Evolutionary conservation across 2,329 filamentous ascomycete species (phyloP), one percentile per base, ranked within the genome.

Genomic region (Pyricularia pennisetigena): DNA sequence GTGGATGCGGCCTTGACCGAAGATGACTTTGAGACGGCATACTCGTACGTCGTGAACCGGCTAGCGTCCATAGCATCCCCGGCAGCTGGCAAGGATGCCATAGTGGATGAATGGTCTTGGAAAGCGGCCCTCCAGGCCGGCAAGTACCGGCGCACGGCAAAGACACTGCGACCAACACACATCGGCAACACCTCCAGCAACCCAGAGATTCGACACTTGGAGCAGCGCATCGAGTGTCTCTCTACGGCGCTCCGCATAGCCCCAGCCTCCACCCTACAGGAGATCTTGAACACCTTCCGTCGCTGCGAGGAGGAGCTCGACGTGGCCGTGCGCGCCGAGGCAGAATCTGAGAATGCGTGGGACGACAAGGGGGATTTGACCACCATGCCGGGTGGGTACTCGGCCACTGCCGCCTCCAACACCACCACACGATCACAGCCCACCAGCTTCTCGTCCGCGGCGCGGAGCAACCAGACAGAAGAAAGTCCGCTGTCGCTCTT

Each of bases 11-110:
- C 92, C 14, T 82, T 95, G 0, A 82, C 83, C 10, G 91, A 94
- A 74, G 88, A 93, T 71, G 92, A 88, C 75, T 95, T 95, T 70
- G 92, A 96, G 75, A 95, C 92, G 0, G 92, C 92, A 12, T 95
- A 94, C 76, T 94, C 91, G 0, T 94, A 92, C 74, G 89, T 94
- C 1, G 85, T 92, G 64, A 93, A 88, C 74, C 86, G 90, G 26
- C 81, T 95, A 0, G 70, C 73, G 30, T 69, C 71, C 24, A 62
- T 62, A 62, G 26, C 59, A 28, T 14, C 59, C 26, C 24, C 59
- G 24, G 66, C 71, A 8, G 68, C 69, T 4, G 66, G 73, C 28
- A 26, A 41, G 16, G 23, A 41, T 9, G 20, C 26, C 49, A 65
- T 28, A 62, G 49, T 54, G 20, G 90, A 93, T 72, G 84, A 90